Conservation (phyloP, 23 red algal genomes). For the Cyanidioschyzon merolae region DNA sequence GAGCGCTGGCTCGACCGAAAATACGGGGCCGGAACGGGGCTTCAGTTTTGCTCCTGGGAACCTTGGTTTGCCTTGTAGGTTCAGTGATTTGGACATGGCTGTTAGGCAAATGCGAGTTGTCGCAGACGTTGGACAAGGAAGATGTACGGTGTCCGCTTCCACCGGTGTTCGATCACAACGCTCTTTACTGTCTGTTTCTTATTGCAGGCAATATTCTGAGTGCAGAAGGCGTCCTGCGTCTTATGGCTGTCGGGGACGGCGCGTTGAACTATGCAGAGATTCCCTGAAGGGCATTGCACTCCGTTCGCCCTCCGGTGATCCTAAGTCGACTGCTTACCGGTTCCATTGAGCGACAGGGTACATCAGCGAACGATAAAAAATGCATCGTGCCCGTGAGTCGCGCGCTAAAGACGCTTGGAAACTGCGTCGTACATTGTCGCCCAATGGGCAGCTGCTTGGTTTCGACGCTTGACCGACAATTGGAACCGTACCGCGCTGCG, state of each 20-base stretch:
- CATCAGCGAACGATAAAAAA: too few species aligned
- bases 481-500: too few species aligned
- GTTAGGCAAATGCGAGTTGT: slow-evolving; percentile 27
- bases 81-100: slow-evolving; percentile 43
- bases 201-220: slow-evolving; percentile 52
- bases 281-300: slow-evolving; percentile 19
- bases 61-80: slow-evolving; percentile 26
- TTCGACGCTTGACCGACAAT: too few species aligned
- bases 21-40: slow-evolving; percentile 56
- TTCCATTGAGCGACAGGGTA: too few species aligned
- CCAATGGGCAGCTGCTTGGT: too few species aligned
- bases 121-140: slow-evolving; percentile 10
- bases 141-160: slow-evolving; percentile 50
- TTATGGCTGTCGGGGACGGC: slow-evolving; percentile 81
- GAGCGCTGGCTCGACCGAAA: slow-evolving; percentile 37
- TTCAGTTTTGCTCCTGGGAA: slow-evolving; percentile 45
- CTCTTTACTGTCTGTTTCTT: slow-evolving; percentile 40
- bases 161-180: slow-evolving; percentile 67
- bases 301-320: too few species aligned
- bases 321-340: too few species aligned
- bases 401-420: too few species aligned
- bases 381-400: too few species aligned
- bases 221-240: slow-evolving; percentile 62
- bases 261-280: slow-evolving; percentile 62
- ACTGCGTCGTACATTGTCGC: too few species aligned